phyloP scores from a whole-genome alignment of 352 stramenopile genomes.

The Phytophthora cryptogea region DNA sequence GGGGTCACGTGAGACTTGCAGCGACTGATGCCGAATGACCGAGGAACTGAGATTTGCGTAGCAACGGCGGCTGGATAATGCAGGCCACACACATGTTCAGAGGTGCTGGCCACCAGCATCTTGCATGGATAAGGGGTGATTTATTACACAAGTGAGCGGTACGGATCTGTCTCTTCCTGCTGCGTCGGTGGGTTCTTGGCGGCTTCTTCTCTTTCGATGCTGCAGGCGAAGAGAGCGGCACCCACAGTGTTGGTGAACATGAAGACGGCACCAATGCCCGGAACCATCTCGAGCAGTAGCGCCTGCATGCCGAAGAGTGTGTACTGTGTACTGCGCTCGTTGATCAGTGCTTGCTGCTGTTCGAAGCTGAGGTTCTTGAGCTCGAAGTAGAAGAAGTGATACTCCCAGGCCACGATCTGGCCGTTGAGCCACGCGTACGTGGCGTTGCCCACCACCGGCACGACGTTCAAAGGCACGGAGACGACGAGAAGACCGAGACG shows the following conservation, averaged over 20 bases:
- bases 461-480: slow-evolving; percentile 57
- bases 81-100: background rate
- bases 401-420: slow-evolving; percentile 55
- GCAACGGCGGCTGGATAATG: background rate
- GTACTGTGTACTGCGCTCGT: slow-evolving; percentile 48
- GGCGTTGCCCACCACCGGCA: slow-evolving; percentile 53
- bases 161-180: slow-evolving; percentile 19
- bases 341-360: slow-evolving; percentile 51
- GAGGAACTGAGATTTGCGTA: slow-evolving; percentile 4
- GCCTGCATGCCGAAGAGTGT: slow-evolving; percentile 58
- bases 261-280: slow-evolving; percentile 52
- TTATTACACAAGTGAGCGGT: slow-evolving; percentile 21
- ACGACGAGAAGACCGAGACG: slow-evolving; percentile 49
- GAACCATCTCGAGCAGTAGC: slow-evolving; percentile 62
- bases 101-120: background rate
- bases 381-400: slow-evolving; percentile 71
- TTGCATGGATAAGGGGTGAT: slow-evolving; percentile 1
- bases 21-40: slow-evolving; percentile 9
- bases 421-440: slow-evolving; percentile 62
- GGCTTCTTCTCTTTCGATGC: slow-evolving; percentile 50
- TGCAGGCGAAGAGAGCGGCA: slow-evolving; percentile 55
- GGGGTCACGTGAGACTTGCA: slow-evolving; percentile 4
- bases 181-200: slow-evolving; percentile 22
- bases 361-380: slow-evolving; percentile 51
- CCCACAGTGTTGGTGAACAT: slow-evolving; percentile 67